Conservation (phyloP, 805 yeast species). For the Kuraishia piskuri region DNA sequence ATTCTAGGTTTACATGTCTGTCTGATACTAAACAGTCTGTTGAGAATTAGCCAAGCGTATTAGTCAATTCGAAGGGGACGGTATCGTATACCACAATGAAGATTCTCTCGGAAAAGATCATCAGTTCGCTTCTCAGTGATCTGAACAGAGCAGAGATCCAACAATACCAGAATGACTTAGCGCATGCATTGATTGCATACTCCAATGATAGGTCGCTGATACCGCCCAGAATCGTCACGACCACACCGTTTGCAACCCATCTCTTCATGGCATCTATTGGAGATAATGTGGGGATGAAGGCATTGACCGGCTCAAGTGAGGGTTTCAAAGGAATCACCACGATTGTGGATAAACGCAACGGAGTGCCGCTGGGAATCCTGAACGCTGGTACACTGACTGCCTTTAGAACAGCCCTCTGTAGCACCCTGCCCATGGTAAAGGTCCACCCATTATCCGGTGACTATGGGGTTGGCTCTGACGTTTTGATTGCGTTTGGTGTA, state of each 20-base stretch:
- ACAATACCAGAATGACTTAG: slow-evolving; percentile 27
- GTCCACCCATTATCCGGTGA: slow-evolving; percentile 17
- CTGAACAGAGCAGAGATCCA: slow-evolving; percentile 20
- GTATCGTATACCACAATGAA: too few relatives aligned
- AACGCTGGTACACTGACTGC: slow-evolving; percentile 57
- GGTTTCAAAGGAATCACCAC: slow-evolving; percentile 55
- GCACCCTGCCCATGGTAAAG: slow-evolving; percentile 36
- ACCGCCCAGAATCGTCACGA: slow-evolving; percentile 45
- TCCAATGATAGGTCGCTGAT: slow-evolving; percentile 33
- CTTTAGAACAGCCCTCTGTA: slow-evolving; percentile 56
- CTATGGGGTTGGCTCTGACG: slow-evolving; percentile 10
- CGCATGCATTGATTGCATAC: slow-evolving; percentile 31
- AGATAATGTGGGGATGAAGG: slow-evolving; percentile 48
- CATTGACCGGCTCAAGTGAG: slow-evolving; percentile 44
- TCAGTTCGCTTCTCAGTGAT: slow-evolving; percentile 17
- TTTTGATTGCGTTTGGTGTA: slow-evolving; percentile 41
- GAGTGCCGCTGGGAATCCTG: slow-evolving; percentile 41
- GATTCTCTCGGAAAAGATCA: slow-evolving; percentile 23
- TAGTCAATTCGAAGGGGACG: too few relatives aligned
- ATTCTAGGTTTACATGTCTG: too few relatives aligned
- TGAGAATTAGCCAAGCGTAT: too few relatives aligned
- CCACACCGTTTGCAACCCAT: slow-evolving; percentile 36
- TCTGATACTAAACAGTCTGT: too few relatives aligned
- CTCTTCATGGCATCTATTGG: slow-evolving; percentile 62
- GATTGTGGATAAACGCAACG: slow-evolving; percentile 40